Evolutionary conservation across 805 yeast genomes (phyloP).

Genomic region (Pichia gijzeniarum): DNA sequence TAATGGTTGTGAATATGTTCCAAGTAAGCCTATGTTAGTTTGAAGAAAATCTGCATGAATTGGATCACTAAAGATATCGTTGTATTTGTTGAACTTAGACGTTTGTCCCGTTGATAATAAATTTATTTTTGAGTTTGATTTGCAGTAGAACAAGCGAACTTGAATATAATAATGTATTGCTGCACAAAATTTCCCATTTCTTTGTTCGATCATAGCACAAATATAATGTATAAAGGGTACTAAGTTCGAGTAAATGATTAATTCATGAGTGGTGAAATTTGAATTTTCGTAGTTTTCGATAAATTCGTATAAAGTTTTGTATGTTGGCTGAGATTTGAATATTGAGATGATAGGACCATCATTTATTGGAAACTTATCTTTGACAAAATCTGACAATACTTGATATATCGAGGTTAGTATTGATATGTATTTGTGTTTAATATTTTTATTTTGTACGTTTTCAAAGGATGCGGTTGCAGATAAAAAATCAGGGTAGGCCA

Average conservation of each 20-base stretch:
- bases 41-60: constrained; percentile 13
- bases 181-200: constrained; percentile 29
- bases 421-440: neutral
- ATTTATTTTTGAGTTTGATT: neutral
- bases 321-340: neutral
- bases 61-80: neutral
- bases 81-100: neutral
- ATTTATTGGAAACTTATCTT: constrained; percentile 17
- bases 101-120: neutral
- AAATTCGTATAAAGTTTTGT: constrained; percentile 25
- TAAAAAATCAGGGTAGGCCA: neutral
- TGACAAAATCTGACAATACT: constrained; percentile 32
- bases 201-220: constrained; percentile 36
- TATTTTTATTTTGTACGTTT: neutral
- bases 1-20: constrained; percentile 6
- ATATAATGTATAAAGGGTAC: constrained; percentile 35
- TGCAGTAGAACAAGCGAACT: constrained; percentile 14
- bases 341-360: constrained; percentile 1
- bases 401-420: constrained; percentile 22
- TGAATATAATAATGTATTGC: constrained; percentile 37
- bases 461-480: neutral
- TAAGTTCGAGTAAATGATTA: constrained; percentile 31
- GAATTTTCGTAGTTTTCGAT: constrained; percentile 33
- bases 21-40: constrained; percentile 22
- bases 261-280: constrained; percentile 34